These are phyloP conservation scores for Apiospora koreana DNA, from an alignment of 2,329 filamentous ascomycete genomes.

Conservation along the genomic window DNA sequence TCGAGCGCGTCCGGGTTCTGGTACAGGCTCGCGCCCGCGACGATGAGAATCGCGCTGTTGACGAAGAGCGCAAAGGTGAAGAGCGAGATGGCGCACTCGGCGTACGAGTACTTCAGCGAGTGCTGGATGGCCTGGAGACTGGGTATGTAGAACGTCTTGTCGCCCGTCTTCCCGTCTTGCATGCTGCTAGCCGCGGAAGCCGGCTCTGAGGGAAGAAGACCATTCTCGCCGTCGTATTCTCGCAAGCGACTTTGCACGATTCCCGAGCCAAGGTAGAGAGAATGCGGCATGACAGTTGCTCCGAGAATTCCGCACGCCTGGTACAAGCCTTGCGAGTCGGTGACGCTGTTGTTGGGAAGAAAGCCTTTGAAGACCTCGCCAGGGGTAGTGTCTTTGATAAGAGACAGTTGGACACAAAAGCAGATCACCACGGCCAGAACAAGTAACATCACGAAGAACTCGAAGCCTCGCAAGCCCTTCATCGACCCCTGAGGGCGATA, in stretches of 20 bases:
- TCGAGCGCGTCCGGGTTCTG: slow-evolving; percentile 58
- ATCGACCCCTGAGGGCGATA: slow-evolving; percentile 62
- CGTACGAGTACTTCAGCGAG: slow-evolving; percentile 72
- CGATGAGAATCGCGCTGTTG: slow-evolving; percentile 80
- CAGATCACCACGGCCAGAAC: slow-evolving; percentile 71
- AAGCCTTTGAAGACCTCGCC: slow-evolving; percentile 67
- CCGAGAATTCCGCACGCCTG: slow-evolving; percentile 77
- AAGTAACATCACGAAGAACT: slow-evolving; percentile 62
- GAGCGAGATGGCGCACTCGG: slow-evolving; percentile 70
- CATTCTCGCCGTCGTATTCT: slow-evolving; percentile 62
- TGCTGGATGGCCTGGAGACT: slow-evolving; percentile 71
- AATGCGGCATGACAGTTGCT: slow-evolving; percentile 73
- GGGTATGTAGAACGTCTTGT: slow-evolving; percentile 64
- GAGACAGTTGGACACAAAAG: slow-evolving; percentile 68
- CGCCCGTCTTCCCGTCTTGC: slow-evolving; percentile 32
- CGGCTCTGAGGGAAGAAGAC: slow-evolving; percentile 46
- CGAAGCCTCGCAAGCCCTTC: slow-evolving; percentile 62
- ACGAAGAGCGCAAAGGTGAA: slow-evolving; percentile 85
- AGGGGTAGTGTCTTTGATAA: slow-evolving; percentile 56
- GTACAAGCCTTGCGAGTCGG: slow-evolving; percentile 62
- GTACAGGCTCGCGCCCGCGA: slow-evolving; percentile 77
- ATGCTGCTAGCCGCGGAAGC: slow-evolving; percentile 23
- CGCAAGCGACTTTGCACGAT: slow-evolving; percentile 67
- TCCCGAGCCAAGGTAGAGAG: slow-evolving; percentile 66
- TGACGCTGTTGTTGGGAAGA: slow-evolving; percentile 59